Base-by-base conservation (phyloP, 768 basidiomycete genomes). In the Rhodosporidiobolus odoratus region DNA sequence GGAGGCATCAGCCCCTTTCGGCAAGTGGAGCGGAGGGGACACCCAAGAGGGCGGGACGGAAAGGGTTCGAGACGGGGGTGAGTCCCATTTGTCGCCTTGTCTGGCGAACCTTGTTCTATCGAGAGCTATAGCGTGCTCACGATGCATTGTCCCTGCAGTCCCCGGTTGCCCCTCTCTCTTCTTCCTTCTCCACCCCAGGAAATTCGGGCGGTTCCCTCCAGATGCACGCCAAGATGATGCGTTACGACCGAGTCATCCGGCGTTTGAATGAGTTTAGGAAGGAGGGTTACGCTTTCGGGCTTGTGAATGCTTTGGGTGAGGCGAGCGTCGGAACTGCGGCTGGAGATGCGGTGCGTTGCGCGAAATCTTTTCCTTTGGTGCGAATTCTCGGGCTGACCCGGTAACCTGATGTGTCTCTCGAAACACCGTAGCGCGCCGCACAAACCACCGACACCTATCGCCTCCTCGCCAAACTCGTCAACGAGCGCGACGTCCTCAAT, bases 201-300 rank as follows among this genome's bases (percentile, higher is more conserved):
- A 27, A 45, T 43, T 41, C 2, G 25, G 52, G 2, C 21, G 45
- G 19, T 56, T 69, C 76, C 12, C 68, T 77, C 47, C 72, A 76
- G 61, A 77, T 77, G 88, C 92, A 94, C 79, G 87, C 85, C 80
- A 91, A 90, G 80, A 93, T 97, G 93, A 91, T 97, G 89, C 88
- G 87, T 19, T 99, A 97, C 79, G 90, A 94, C 82, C 86, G 86
- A 58, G 87, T 90, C 40, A 82, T 97, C 52, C 82, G 85, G 12
- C 86, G 90, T 32, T 82, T 97, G 60, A 93, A 96, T 81, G 80
- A 83, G 47, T 85, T 89, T 1, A 83, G 92, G 52, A 81, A 88
- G 25, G 64, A 69, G 30, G 69, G 66, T 12, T 70, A 62, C 60
- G 48, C 71, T 15, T 72, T 77, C 43, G 76, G 67, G 1, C 53